A percentile compares a stretch with the other conserved stretches of the same genome.
phyloP scores from a whole-genome alignment of 345 rosid genomes.

The Anacardium occidentale region DNA sequence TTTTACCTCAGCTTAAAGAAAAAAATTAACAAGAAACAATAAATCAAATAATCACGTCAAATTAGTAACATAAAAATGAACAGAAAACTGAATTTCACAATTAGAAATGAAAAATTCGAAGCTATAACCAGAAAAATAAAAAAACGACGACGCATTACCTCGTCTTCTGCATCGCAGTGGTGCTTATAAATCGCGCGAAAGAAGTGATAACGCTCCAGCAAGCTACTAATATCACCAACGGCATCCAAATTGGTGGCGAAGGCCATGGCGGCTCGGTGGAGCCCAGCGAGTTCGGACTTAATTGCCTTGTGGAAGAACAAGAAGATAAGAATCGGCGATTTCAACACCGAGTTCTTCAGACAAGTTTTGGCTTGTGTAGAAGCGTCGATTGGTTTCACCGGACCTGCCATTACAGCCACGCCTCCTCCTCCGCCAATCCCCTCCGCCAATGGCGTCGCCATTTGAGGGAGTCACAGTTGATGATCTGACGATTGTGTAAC shows the following conservation, averaged over 20 bases:
- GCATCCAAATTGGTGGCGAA: constrained; percentile 39
- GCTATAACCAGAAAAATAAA: background rate
- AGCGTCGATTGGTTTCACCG: constrained; percentile 43
- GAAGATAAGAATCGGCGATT: constrained; percentile 67
- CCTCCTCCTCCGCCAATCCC: constrained; percentile 40
- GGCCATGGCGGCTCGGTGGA: constrained; percentile 58
- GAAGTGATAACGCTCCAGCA: constrained; percentile 49
- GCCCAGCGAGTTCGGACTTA: constrained; percentile 57
- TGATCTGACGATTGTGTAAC: background rate
- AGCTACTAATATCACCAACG: constrained; percentile 43
- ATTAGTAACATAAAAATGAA: background rate
- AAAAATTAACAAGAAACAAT: background rate
- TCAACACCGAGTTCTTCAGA: constrained; percentile 46
- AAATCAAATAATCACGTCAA: constrained; percentile 3
- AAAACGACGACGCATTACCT: constrained; percentile 37
- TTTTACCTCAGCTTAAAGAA: background rate
- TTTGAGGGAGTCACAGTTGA: constrained; percentile 18
- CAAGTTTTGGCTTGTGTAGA: constrained; percentile 44
- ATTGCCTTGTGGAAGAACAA: constrained; percentile 71
- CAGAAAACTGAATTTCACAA: background rate
- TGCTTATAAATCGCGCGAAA: constrained; percentile 59
- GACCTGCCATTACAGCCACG: constrained; percentile 62
- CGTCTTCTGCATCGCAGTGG: constrained; percentile 77
- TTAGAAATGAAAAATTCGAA: background rate
- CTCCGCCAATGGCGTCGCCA: constrained; percentile 60